Percentiles rank a stretch among this genome's conserved stretches.
Evolutionary conservation across 192 early-diverging fungal species (phyloP).

Genomic region (Backusella luteola): DNA sequence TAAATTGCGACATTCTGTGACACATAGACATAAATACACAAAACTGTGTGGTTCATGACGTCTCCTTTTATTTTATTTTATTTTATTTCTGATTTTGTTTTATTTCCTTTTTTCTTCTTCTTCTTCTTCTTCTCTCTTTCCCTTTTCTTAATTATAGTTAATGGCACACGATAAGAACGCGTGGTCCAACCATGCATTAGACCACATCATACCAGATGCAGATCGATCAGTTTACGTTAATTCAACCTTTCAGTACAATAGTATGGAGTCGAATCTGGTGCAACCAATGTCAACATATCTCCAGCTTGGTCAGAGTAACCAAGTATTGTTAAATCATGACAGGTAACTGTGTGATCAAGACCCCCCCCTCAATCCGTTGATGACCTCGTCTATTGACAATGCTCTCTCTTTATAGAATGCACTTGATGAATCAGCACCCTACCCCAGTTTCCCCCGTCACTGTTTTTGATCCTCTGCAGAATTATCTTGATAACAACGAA

Average conservation of each 20-base stretch:
- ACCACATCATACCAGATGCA: not conserved
- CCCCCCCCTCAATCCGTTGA: not conserved
- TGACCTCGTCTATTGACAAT: not conserved
- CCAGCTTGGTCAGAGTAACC: not conserved
- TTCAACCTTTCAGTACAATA: not conserved
- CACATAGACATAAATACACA: slow-evolving; percentile 1
- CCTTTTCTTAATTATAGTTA: not conserved
- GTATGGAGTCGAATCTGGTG: not conserved
- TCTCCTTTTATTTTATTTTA: not conserved
- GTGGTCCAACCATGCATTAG: not conserved
- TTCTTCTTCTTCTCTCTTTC: not conserved
- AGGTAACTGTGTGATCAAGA: not conserved
- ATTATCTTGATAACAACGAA: not conserved
- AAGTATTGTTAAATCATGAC: not conserved
- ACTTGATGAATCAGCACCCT: not conserved
- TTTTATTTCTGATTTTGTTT: not conserved
- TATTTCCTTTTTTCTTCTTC: not conserved
- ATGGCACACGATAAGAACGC: not conserved
- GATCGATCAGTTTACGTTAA: not conserved
- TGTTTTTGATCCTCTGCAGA: not conserved
- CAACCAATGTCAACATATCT: not conserved
- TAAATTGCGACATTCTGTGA: slow-evolving; percentile 14
- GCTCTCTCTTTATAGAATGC: not conserved
- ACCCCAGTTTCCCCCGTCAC: not conserved
- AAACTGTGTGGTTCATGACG: slow-evolving; percentile 1